Base-by-base conservation (phyloP, 768 basidiomycete species). In the Leccinum ochraceum region DNA sequence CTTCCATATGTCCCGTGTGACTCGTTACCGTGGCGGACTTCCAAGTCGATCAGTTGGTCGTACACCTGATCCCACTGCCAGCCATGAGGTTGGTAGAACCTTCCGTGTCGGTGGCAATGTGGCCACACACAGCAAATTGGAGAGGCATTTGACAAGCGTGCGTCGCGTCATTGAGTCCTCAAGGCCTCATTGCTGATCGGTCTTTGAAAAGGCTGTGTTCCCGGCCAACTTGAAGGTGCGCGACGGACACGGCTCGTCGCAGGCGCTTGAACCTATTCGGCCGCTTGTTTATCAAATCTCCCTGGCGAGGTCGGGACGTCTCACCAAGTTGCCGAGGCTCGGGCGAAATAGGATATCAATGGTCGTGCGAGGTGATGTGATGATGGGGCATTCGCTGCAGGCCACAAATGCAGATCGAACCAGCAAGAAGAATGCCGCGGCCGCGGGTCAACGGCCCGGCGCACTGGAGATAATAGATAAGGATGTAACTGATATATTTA, bases 141-240 rank as follows among this genome's bases (percentile, higher is more conserved):
- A 52, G 28, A 52, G 50, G 44, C 44, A 20, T 46, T 20, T 28
- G 50, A 26, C 50, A 26, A 30, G 26, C 17, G 16, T 53, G 53
- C 34, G 54, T 55, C 17, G 54, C 24, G 37, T 24, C 53, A 22
- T 46, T 46, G 20, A 20, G 44, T 14, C 54, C 54, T 11, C 56
- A 56, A 20, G 44, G 7, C 54, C 54, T 11, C 56, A 56, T 56
- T 56, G 14, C 7, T 48, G 56, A 36, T 46, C 46, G 56, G 44
- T n/a, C 10, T 34, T 26, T 13, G 37, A 26, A 36, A 36, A 17
- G 37, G 24, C 54, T 39, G 17, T 36, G 34, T 52, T 9, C 17
- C 50, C 50, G 8, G 10, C 28, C 17, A 52, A n/a, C 50, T 28
- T 28, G 28, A 28, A n/a, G 28, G 20, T 20, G 9, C 16, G 28